Base-by-base conservation (phyloP, 2,329 filamentous ascomycete genomes). In the Teratosphaeria gauchensis region DNA sequence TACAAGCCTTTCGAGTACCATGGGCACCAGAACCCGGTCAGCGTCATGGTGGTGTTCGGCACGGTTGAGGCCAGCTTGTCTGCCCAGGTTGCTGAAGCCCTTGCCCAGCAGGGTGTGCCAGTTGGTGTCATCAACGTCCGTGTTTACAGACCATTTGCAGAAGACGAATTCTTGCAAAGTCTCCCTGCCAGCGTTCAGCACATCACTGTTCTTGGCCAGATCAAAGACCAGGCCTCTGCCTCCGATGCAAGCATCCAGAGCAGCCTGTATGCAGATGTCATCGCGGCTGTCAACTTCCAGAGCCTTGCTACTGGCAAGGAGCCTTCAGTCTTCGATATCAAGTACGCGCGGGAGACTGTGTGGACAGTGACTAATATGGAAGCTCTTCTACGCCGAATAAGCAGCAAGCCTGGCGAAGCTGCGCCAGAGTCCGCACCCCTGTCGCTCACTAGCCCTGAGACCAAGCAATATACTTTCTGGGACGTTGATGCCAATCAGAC, bases 1-100 rank as follows among this genome's bases (percentile, higher is more conserved):
- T 99, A 99, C 73, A 83, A 87, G 68, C 84, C 90, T 6, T 99
- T 97, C 67, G 94, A 99, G 76, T 99, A 99, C 77, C 83, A 87
- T 68, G 94, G 94, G 28, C 90, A 97, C 71, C 78, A 83, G 54
- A 78, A 84, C 51, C 84, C 94, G 3, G 88, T 92, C 64, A 85
- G 86, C 9, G 90, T 99, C 16, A 78, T 97, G 35, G 91, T 97
- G 32, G 89, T 90, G 52, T 96, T 99, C 67, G 94, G 94, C 66
- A 96, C 90, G 61, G 84, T 92, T 4, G 94, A 99, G 78, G 85
- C 89, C 14, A 91, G 94, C 67, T 78, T 97, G 61, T 85, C 90
- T 59, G 86, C 87, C 64, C 90, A 96, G 75, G 84, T 96, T 56
- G 85, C 90, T 11, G 79, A 80, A 51, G 84, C 86, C 48, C 79